Conservation (phyloP, 495 filamentous ascomycete species). For the Jackrogersella multiformis region DNA sequence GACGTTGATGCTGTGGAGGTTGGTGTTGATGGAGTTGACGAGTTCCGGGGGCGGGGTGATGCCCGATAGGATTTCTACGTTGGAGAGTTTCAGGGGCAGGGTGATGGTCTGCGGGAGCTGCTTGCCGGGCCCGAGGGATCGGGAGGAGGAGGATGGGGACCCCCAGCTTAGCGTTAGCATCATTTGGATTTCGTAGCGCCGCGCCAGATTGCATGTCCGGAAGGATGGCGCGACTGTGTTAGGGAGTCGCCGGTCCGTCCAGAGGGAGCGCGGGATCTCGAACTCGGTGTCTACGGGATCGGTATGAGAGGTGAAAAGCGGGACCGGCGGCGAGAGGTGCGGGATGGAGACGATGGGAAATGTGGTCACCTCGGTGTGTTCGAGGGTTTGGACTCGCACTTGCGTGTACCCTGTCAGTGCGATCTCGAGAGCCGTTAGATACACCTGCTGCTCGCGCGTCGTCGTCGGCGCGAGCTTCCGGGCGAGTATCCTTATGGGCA, state of each 20-base stretch:
- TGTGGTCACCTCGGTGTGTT: slow-evolving; percentile 68
- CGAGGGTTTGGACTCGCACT: slow-evolving; percentile 76
- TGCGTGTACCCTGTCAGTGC: slow-evolving; percentile 80
- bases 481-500: slow-evolving; percentile 82
- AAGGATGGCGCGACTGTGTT: slow-evolving; percentile 88
- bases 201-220: slow-evolving; percentile 84
- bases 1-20: slow-evolving; percentile 5
- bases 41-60: slow-evolving; percentile 83
- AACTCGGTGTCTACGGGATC: slow-evolving; percentile 73
- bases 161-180: slow-evolving; percentile 74
- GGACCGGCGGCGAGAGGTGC: slow-evolving; percentile 65
- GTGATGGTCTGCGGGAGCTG: slow-evolving; percentile 67
- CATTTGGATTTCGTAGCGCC: slow-evolving; percentile 84
- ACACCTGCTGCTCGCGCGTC: slow-evolving; percentile 62
- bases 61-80: slow-evolving; percentile 84
- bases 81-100: slow-evolving; percentile 77
- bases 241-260: slow-evolving; percentile 75
- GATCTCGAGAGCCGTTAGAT: slow-evolving; percentile 81
- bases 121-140: background rate
- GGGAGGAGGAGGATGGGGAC: slow-evolving; percentile 26
- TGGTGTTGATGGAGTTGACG: slow-evolving; percentile 58
- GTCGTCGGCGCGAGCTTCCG: slow-evolving; percentile 75
- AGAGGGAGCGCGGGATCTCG: slow-evolving; percentile 70
- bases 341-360: slow-evolving; percentile 75
- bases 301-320: slow-evolving; percentile 62